Evolutionary conservation across 2,329 filamentous ascomycete genomes (phyloP), one percentile per base, ranked within the genome.

Genomic region (Lachnellula arida): DNA sequence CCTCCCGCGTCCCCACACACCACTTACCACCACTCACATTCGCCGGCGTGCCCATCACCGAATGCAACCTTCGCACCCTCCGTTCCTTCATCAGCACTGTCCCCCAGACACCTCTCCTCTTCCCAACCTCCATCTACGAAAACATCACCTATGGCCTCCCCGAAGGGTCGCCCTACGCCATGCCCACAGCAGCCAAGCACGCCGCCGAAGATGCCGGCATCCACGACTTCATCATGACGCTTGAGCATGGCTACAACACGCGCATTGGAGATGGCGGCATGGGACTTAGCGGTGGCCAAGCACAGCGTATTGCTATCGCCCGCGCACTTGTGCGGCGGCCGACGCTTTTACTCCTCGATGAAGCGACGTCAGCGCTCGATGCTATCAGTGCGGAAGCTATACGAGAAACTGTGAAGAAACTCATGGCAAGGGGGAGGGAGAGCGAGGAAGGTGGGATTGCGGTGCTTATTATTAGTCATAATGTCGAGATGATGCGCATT

Each of bases 311-410:
- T 2, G 86, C 85, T 19, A 91, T 97, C 58, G 91, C 92, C 0
- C 78, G 92, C 1, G 91, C 91, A 0, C 75, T 97, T 0, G 79
- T 88, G 0, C 80, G 90, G 0, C 75, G 78, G 14, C 91, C 91
- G 0, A 78, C 80, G 42, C 75, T 97, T 2, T 73, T 97, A 15
- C 80, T 97, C 2, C 74, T 97, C 2, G 93, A 97, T 65, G 92
- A 97, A 73, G 89, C 91, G 1, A 97, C 92, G 0, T 89, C 85
- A 25, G 87, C 88, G 0, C 76, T 97, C 0, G 92, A 97, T 66
- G 77, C 79, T 0, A 81, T 86, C 62, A 86, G 81, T 40, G 85
- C 89, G 0, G 78, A 78, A 2, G 72, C 79, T 1, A 80, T 97
- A 3, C 76, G 88, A 12, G 72, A 79, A 8, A 86, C 86, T 0